Base-by-base conservation (phyloP, 495 filamentous ascomycete species). In the Aspergillus homomorphus region DNA sequence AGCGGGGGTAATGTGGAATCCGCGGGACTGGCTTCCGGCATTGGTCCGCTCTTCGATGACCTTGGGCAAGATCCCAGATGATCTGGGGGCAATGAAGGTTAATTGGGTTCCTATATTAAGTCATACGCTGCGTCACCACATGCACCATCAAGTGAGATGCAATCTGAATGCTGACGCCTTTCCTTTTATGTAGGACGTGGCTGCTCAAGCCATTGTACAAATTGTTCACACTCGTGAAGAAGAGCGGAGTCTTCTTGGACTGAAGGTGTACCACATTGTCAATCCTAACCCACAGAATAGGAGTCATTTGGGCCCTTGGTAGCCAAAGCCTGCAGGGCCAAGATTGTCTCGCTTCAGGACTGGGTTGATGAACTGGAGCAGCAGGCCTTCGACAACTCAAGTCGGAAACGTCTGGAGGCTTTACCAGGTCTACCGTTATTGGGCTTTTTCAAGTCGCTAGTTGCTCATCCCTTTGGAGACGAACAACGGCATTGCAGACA, bases 21-120 rank as follows among this genome's bases (percentile, higher is more conserved):
- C 52, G 15, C 62, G 68, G 9, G 75, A 77, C 57, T 77, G 73
- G 73, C 45, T 74, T 8, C 69, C 72, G 0, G 62, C 69, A 1
- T 55, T 77, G n/a, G 59, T 77, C n/a, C 55, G 62, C 15, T 71
- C 71, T 1, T 75, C 72, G 0, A 65, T 66, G 53, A 49, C 58
- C 0, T 58, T 72, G 30, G 62, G 67, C 3, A 60, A 63, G 54
- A 56, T 72, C 16, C 65, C 69, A 1, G 58, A 58, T 8, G 20
- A 20, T 15, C 48, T 68, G 5, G 69, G 65, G 1, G 56, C 65
- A 0, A 62, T 60, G 44, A 20, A 51, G 0, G 67, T 72, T 9
- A 63, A 68, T 51, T 69, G 67, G 63, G 55, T 68, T 0, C 63
- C 67, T 10, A 64, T 72, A 48, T 66, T 69, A 59, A 62, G 67